Conservation (phyloP, 2,329 filamentous ascomycete genomes). For the Myriosclerotinia curreyana region DNA sequence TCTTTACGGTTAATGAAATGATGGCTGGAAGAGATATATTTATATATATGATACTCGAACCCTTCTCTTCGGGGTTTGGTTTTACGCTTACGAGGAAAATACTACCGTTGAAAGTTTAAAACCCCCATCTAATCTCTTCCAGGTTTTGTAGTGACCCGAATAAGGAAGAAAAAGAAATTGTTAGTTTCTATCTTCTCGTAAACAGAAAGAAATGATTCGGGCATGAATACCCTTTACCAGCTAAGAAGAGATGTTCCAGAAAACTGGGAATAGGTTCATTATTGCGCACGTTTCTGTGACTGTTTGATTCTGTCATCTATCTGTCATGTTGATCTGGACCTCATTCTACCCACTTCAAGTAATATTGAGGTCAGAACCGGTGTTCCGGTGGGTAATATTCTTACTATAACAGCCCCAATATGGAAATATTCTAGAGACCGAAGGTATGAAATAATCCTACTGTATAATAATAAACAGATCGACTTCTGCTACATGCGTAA, state of each 20-base stretch:
- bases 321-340: conserved; percentile 12
- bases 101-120: background rate
- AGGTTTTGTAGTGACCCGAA: background rate
- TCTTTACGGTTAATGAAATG: background rate
- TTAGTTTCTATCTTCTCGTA: background rate
- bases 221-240: background rate
- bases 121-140: background rate
- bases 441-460: no score
- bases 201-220: background rate
- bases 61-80: background rate
- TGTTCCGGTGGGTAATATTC: conserved; percentile 11
- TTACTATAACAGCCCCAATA: background rate
- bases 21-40: background rate
- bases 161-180: background rate
- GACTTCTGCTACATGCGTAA: conserved; percentile 5
- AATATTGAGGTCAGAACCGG: conserved; percentile 7
- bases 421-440: background rate
- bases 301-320: background rate
- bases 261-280: conserved; percentile 4
- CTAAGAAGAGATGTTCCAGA: conserved; percentile 6
- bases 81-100: background rate
- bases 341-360: conserved; percentile 4
- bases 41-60: background rate
- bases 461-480: no score
- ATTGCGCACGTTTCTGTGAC: background rate